Conservation (phyloP, 2,329 filamentous ascomycete genomes). For the Ophiostoma quercus region DNA sequence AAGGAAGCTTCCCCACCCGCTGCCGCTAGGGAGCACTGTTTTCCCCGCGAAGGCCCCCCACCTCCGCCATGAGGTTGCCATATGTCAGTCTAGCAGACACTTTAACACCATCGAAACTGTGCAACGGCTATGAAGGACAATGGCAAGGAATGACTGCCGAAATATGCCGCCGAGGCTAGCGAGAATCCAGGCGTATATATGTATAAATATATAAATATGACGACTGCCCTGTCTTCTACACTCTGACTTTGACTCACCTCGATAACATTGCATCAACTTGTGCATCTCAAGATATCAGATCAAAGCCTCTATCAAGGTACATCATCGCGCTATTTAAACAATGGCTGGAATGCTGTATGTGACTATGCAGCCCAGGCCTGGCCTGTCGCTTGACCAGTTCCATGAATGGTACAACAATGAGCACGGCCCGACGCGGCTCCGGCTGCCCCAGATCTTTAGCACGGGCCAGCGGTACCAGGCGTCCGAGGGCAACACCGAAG, state of each 20-base stretch:
- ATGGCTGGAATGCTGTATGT: conserved; percentile 69
- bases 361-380: conserved; percentile 72
- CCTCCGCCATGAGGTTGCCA: background rate
- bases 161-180: background rate
- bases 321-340: background rate
- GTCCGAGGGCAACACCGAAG: conserved; percentile 54
- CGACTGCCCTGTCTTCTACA: background rate
- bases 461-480: conserved; percentile 78
- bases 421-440: conserved; percentile 75
- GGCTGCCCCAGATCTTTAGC: conserved; percentile 64
- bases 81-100: background rate
- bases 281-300: background rate
- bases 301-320: background rate
- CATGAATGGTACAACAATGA: conserved; percentile 95
- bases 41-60: conserved; percentile 9
- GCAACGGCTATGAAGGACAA: background rate
- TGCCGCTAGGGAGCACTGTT: conserved; percentile 13
- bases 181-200: background rate
- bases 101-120: background rate
- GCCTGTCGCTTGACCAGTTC: conserved; percentile 63
- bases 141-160: conserved; percentile 6
- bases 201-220: background rate
- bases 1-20: background rate
- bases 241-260: background rate
- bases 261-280: background rate